These are phyloP conservation scores for Musa itinerans DNA, from an alignment of 176 grass and related monocot genomes.

Conservation along the genomic window DNA sequence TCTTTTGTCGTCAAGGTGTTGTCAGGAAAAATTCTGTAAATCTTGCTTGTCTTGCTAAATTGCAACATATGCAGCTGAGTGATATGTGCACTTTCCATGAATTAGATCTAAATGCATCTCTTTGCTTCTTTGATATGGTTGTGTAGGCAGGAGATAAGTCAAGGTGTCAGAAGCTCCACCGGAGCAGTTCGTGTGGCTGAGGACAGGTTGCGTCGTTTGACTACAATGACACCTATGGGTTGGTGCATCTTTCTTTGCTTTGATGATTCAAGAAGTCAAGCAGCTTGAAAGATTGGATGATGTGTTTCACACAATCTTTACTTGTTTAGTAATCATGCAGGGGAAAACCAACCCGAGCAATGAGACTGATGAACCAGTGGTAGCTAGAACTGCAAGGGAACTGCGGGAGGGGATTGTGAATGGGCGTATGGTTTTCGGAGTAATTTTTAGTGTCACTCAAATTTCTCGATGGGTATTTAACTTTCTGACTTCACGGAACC, in stretches of 20 bases:
- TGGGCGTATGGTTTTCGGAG: slow-evolving; percentile 33
- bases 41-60: background rate
- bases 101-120: background rate
- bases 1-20: background rate
- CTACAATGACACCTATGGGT: slow-evolving; percentile 28
- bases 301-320: slow-evolving; percentile 26
- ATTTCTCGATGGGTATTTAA: slow-evolving; percentile 43
- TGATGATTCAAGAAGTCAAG: background rate
- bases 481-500: slow-evolving; percentile 1
- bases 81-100: background rate
- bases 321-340: slow-evolving; percentile 33
- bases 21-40: background rate
- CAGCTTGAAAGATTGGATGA: background rate
- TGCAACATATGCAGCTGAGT: background rate
- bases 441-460: slow-evolving; percentile 27
- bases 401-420: slow-evolving; percentile 44
- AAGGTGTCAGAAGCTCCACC: slow-evolving; percentile 46
- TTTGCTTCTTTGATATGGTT: slow-evolving; percentile 10
- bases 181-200: slow-evolving; percentile 45
- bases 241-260: slow-evolving; percentile 2
- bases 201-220: slow-evolving; percentile 32
- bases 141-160: slow-evolving; percentile 53
- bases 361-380: slow-evolving; percentile 17
- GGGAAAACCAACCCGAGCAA: slow-evolving; percentile 20
- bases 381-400: slow-evolving; percentile 47